Evolutionary conservation across 139 green algal genomes (phyloP).

Genomic region (Chlamydomonas asymmetrica): DNA sequence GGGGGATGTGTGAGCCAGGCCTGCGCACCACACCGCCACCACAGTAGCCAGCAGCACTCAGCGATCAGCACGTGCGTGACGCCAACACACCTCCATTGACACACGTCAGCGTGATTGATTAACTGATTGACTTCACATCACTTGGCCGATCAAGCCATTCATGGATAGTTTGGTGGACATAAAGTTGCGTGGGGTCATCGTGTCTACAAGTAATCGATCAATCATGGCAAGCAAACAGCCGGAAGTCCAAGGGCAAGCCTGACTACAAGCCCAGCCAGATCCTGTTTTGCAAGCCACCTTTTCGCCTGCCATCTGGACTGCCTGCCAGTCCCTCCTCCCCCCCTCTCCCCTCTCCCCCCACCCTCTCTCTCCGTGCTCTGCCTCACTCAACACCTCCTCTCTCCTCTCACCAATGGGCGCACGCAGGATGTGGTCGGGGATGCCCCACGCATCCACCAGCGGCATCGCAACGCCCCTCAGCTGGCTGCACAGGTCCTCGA

Average conservation of each 20-base stretch:
- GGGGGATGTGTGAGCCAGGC: not conserved
- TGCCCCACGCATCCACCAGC: conserved; percentile 68
- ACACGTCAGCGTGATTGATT: not conserved
- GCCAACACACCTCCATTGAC: not conserved
- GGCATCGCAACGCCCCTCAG: conserved; percentile 20
- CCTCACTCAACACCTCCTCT: conserved; percentile 3
- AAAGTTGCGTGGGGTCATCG: not conserved
- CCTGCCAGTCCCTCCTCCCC: no score
- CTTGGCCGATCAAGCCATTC: not conserved
- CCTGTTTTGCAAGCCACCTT: conserved; percentile 10
- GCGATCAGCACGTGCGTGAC: no score
- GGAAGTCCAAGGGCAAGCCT: no score
- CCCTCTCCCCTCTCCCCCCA: no score
- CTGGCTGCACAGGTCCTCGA: conserved; percentile 69
- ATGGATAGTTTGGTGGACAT: not conserved
- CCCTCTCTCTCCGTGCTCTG: conserved; percentile 12
- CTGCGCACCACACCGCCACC: not conserved
- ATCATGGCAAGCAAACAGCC: not conserved
- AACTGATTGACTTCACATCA: no score
- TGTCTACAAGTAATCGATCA: not conserved
- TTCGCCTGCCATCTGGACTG: not conserved
- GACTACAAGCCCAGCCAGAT: no score
- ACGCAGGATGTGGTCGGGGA: conserved; percentile 84
- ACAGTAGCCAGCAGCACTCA: not conserved
- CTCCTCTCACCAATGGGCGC: conserved; percentile 73